Percentiles rank a stretch among this genome's conserved stretches.
Conservation (phyloP, 2,329 filamentous ascomycete species). For the Neonectria neomacrospora region DNA sequence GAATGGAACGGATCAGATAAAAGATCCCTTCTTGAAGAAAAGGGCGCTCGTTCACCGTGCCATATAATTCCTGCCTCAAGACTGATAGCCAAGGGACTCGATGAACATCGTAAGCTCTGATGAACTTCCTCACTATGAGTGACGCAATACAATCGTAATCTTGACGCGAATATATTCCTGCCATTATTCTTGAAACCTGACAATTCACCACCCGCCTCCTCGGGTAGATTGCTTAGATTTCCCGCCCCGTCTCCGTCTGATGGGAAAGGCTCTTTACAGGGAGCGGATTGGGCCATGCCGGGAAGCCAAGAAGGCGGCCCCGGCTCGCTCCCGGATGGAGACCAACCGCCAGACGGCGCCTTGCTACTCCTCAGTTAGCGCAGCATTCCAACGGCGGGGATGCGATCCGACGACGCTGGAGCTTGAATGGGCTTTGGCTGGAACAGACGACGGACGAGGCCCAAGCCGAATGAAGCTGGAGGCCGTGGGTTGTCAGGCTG, state of each 20-base stretch:
- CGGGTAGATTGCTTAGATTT: conserved; percentile 24
- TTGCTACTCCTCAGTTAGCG: conserved; percentile 4
- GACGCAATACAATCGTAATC: not conserved
- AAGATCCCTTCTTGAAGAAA: not conserved
- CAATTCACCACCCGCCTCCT: conserved; percentile 1
- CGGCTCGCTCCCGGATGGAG: conserved; percentile 18
- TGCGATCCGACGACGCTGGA: conserved; percentile 19
- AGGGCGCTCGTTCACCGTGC: not conserved
- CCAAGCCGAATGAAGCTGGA: not conserved
- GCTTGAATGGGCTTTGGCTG: not conserved
- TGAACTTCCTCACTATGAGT: not conserved
- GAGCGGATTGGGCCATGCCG: conserved; percentile 7
- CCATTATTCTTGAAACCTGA: not conserved
- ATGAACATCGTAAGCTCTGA: not conserved
- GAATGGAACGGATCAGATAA: not conserved
- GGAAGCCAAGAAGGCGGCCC: conserved; percentile 9
- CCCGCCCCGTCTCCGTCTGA: conserved; percentile 9
- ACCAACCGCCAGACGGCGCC: not conserved
- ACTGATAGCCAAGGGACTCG: not conserved
- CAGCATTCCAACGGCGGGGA: conserved; percentile 25
- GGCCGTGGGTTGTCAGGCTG: conserved; percentile 1
- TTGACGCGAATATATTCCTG: not conserved
- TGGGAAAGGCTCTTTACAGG: conserved; percentile 7
- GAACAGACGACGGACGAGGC: not conserved
- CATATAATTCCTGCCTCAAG: not conserved